These are phyloP conservation scores for Daldinia decipiens DNA, from an alignment of 495 filamentous ascomycete species.

Conservation along the genomic window DNA sequence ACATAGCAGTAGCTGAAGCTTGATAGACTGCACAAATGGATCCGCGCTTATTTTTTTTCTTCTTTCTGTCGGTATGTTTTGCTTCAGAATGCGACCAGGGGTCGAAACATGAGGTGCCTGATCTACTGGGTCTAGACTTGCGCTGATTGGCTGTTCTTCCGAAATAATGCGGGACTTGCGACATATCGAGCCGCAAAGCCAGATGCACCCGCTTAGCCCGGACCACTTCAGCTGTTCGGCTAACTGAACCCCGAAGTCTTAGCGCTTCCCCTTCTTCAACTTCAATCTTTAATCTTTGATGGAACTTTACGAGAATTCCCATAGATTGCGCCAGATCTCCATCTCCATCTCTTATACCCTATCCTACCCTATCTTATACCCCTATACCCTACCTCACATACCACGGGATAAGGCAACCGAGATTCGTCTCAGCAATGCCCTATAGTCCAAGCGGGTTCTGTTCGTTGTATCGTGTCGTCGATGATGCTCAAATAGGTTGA, in stretches of 20 bases:
- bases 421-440: slow-evolving; percentile 6
- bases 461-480: slow-evolving; percentile 5
- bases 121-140: slow-evolving; percentile 21
- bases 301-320: slow-evolving; percentile 16
- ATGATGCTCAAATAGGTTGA: slow-evolving; percentile 26
- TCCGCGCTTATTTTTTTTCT: slow-evolving; percentile 39
- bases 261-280: slow-evolving; percentile 34
- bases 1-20: slow-evolving; percentile 8
- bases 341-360: slow-evolving; percentile 15
- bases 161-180: slow-evolving; percentile 38
- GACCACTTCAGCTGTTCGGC: slow-evolving; percentile 33
- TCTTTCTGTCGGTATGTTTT: slow-evolving; percentile 39
- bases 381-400: slow-evolving; percentile 4
- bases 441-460: slow-evolving; percentile 25
- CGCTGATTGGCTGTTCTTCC: slow-evolving; percentile 24
- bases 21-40: slow-evolving; percentile 27
- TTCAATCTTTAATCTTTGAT: slow-evolving; percentile 20
- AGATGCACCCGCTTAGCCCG: slow-evolving; percentile 29
- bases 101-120: slow-evolving; percentile 43
- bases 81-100: slow-evolving; percentile 43
- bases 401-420: neutral
- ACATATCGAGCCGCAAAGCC: slow-evolving; percentile 46
- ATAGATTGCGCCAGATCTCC: neutral
- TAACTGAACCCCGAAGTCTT: slow-evolving; percentile 39
- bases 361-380: too few relatives aligned